These are phyloP conservation scores for Parachlorella kessleri DNA, from an alignment of 139 green algal genomes.

Conservation along the genomic window DNA sequence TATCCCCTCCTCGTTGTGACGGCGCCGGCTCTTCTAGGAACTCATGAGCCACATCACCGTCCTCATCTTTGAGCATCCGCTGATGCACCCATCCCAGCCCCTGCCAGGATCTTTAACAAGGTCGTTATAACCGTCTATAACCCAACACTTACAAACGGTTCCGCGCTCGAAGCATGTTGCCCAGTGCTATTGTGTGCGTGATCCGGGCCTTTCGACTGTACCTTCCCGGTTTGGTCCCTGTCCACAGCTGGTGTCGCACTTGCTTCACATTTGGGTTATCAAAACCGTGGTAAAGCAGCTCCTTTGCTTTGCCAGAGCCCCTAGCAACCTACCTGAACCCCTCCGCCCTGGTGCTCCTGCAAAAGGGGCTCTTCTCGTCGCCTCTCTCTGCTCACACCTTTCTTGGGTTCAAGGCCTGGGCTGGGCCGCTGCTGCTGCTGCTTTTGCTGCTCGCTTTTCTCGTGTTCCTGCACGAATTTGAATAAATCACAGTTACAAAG, in stretches of 20 bases:
- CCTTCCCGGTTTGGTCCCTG: no score
- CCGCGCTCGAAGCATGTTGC: no score
- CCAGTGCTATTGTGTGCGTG: no score
- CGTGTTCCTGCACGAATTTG: no score
- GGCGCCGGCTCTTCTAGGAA: slow-evolving; percentile 33
- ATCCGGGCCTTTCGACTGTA: no score
- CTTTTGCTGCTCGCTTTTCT: no score
- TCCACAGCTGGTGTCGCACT: no score
- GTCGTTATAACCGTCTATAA: no score
- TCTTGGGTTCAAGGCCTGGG: background rate
- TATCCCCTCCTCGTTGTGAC: background rate
- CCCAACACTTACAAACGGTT: no score
- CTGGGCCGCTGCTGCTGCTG: background rate
- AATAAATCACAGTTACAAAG: background rate
- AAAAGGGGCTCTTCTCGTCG: background rate
- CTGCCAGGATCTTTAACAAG: slow-evolving; percentile 17
- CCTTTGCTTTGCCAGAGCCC: no score
- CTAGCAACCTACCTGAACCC: background rate
- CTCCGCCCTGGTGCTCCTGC: background rate
- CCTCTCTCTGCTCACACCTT: background rate
- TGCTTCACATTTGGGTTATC: no score
- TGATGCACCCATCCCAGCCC: slow-evolving; percentile 35
- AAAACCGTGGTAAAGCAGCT: no score
- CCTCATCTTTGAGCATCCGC: slow-evolving; percentile 21
- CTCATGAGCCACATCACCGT: slow-evolving; percentile 33